Evolutionary conservation across 768 basidiomycete genomes (phyloP).

Genomic region (Podaxis carcinomalis): DNA sequence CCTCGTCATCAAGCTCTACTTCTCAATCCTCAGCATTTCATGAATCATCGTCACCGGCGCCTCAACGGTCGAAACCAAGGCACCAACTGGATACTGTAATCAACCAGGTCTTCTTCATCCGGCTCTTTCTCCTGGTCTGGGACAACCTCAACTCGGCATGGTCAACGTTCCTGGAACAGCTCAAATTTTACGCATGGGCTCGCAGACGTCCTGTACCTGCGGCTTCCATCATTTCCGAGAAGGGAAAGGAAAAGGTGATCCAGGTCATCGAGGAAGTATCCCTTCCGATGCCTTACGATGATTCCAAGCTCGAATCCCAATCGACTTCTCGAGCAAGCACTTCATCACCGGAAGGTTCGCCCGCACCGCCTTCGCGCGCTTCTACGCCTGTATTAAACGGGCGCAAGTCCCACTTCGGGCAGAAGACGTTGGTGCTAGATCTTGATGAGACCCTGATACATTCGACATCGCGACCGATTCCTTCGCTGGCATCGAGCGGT

Average conservation of each 20-base stretch:
- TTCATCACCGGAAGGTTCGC: conserved; percentile 6
- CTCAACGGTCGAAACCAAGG: conserved; percentile 28
- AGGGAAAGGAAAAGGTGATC: conserved; percentile 18
- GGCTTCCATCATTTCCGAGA: conserved; percentile 8
- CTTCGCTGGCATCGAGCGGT: conserved; percentile 39
- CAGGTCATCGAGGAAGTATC: conserved; percentile 8
- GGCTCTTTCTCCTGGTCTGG: conserved; percentile 67
- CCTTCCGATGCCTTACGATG: neutral
- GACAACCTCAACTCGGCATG: conserved; percentile 61
- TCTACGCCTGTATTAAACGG: conserved; percentile 45
- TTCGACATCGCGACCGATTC: conserved; percentile 82
- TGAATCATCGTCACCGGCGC: conserved; percentile 18
- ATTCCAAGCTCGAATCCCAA: conserved; percentile 1
- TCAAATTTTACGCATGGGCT: conserved; percentile 13
- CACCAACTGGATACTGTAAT: conserved; percentile 38
- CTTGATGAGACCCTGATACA: conserved; percentile 98
- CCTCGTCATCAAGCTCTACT: conserved; percentile 19
- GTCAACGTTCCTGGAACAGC: conserved; percentile 35
- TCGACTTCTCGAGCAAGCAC: conserved; percentile 4
- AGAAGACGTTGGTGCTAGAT: conserved; percentile 95
- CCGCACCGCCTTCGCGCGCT: conserved; percentile 30
- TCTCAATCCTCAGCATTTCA: conserved; percentile 21
- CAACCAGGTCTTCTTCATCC: conserved; percentile 66
- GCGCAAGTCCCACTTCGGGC: conserved; percentile 69
- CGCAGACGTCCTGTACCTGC: conserved; percentile 10